Percentiles rank a stretch among this genome's conserved stretches.
Conservation (phyloP, 768 basidiomycete species). For the Asterophora lycoperdoides region DNA sequence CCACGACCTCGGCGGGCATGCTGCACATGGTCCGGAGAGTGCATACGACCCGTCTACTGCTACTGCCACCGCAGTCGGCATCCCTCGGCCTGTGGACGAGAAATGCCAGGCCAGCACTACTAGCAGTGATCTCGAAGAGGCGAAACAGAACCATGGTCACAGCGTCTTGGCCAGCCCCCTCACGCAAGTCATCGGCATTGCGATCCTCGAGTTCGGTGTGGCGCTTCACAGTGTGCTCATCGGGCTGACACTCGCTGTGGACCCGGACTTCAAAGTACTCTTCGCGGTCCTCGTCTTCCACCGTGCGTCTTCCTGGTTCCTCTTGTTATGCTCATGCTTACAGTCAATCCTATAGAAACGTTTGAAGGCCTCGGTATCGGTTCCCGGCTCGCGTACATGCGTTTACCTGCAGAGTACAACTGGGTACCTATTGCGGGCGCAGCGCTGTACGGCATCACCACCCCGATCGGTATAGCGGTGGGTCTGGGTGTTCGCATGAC, state of each 20-base stretch:
- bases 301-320: slow-evolving; percentile 48
- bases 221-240: slow-evolving; percentile 82
- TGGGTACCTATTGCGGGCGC: slow-evolving; percentile 60
- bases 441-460: slow-evolving; percentile 67
- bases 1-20: slow-evolving; percentile 53
- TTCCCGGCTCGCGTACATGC: slow-evolving; percentile 78
- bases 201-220: slow-evolving; percentile 93
- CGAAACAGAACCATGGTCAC: slow-evolving; percentile 9
- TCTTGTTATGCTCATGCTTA: background rate
- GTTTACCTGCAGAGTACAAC: slow-evolving; percentile 48
- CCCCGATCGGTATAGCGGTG: slow-evolving; percentile 83
- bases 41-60: slow-evolving; percentile 3
- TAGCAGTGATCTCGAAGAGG: slow-evolving; percentile 26
- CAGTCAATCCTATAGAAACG: slow-evolving; percentile 50
- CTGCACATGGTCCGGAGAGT: slow-evolving; percentile 69
- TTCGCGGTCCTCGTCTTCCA: slow-evolving; percentile 91
- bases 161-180: slow-evolving; percentile 36
- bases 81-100: slow-evolving; percentile 19
- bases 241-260: slow-evolving; percentile 91
- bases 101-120: background rate
- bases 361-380: slow-evolving; percentile 96
- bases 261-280: slow-evolving; percentile 72
- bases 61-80: slow-evolving; percentile 8
- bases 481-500: slow-evolving; percentile 72
- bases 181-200: slow-evolving; percentile 82